These are phyloP conservation scores for Elsinoe perseae DNA, from an alignment of 2,329 filamentous ascomycete species.

Conservation along the genomic window DNA sequence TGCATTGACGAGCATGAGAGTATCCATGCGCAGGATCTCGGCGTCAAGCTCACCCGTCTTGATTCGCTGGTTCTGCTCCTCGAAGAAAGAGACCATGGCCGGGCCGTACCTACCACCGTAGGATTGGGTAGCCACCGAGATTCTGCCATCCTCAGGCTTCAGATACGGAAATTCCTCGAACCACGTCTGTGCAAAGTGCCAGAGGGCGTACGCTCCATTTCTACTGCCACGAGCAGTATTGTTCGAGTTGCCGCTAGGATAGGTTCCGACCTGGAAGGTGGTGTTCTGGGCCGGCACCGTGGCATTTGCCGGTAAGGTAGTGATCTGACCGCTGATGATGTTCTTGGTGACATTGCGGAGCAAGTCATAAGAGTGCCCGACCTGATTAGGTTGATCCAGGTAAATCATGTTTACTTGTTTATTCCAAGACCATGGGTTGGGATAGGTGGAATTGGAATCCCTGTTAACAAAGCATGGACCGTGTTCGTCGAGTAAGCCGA, in stretches of 20 bases:
- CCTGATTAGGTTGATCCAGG: slow-evolving; percentile 55
- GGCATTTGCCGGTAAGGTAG: slow-evolving; percentile 27
- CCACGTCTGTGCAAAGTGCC: slow-evolving; percentile 54
- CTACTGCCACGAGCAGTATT: slow-evolving; percentile 26
- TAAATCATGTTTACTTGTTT: slow-evolving; percentile 53
- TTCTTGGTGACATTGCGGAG: slow-evolving; percentile 28
- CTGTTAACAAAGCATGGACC: slow-evolving; percentile 48
- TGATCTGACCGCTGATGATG: slow-evolving; percentile 23
- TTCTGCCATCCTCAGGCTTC: slow-evolving; percentile 39
- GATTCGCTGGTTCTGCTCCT: slow-evolving; percentile 53
- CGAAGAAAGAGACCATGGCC: slow-evolving; percentile 50
- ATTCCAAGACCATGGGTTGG: slow-evolving; percentile 57
- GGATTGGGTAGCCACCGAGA: slow-evolving; percentile 62
- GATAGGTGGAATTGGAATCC: slow-evolving; percentile 44
- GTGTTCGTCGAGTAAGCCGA: slow-evolving; percentile 55
- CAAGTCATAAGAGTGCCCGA: slow-evolving; percentile 41
- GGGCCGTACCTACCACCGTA: slow-evolving; percentile 58
- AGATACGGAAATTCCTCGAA: slow-evolving; percentile 35
- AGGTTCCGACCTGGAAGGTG: slow-evolving; percentile 46
- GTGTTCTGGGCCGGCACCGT: slow-evolving; percentile 30
- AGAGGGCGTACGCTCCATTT: slow-evolving; percentile 41
- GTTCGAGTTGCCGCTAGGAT: slow-evolving; percentile 45
- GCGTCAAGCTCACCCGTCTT: slow-evolving; percentile 37
- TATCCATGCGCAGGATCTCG: slow-evolving; percentile 41
- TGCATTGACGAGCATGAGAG: slow-evolving; percentile 49